Percentiles rank a stretch among this genome's conserved stretches.
Evolutionary conservation across 495 filamentous ascomycete genomes (phyloP).

Genomic region (Lepidopterella palustris): DNA sequence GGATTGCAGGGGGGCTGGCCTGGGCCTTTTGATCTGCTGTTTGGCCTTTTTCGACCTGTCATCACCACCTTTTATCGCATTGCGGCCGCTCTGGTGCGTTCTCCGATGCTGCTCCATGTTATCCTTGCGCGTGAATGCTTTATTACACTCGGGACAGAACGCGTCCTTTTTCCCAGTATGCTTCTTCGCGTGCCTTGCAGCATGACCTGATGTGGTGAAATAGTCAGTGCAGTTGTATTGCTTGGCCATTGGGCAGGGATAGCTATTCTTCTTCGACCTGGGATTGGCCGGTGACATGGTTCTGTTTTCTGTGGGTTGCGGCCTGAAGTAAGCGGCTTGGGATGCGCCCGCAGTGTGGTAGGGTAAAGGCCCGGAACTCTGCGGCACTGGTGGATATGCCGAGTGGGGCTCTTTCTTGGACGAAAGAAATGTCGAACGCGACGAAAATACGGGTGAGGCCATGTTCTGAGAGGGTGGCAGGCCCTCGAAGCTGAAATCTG

Average conservation of each 20-base stretch:
- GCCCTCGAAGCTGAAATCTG: conserved; percentile 28
- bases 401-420: conserved; percentile 17
- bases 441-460: conserved; percentile 18
- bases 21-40: conserved; percentile 21
- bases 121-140: conserved; percentile 92
- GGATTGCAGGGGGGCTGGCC: conserved; percentile 15
- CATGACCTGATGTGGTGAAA: conserved; percentile 94
- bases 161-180: conserved; percentile 95
- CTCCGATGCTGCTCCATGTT: conserved; percentile 98
- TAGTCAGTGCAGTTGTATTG: conserved; percentile 38
- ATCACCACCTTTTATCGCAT: conserved; percentile 19
- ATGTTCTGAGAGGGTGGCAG: conserved; percentile 8
- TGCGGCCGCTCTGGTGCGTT: conserved; percentile 56
- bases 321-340: conserved; percentile 18
- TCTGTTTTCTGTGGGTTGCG: conserved; percentile 10
- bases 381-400: conserved; percentile 23
- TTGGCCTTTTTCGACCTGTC: conserved; percentile 20
- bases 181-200: conserved; percentile 93
- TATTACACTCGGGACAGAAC: conserved; percentile 80
- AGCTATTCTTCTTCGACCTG: conserved; percentile 51
- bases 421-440: conserved; percentile 11
- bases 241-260: conserved; percentile 54
- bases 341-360: conserved; percentile 13
- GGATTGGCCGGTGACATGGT: conserved; percentile 20
- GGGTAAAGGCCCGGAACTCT: conserved; percentile 12